Percentiles rank a stretch among this genome's conserved stretches.
phyloP scores from a whole-genome alignment of 1,139 yeast genomes.

The Pneumocystis murina region DNA sequence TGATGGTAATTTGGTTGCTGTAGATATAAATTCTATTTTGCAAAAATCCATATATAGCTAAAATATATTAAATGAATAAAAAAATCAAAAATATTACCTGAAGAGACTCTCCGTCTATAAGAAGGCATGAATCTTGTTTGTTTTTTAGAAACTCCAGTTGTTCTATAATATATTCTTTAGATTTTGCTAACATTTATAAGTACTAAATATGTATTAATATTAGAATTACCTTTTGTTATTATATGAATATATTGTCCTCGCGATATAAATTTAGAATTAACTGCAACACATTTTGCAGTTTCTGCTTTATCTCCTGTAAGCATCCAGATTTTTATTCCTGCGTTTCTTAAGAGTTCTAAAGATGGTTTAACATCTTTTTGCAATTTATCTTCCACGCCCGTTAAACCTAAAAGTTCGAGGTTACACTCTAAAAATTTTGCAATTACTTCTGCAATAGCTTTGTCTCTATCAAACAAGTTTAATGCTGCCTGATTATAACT shows the following conservation, averaged over 20 bases:
- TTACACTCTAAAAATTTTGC: conserved; percentile 62
- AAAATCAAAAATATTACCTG: conserved; percentile 20
- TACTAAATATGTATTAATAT: conserved; percentile 21
- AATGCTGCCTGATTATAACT: conserved; percentile 45
- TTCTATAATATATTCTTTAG: conserved; percentile 50
- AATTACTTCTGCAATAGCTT: conserved; percentile 56
- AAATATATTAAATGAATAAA: not conserved
- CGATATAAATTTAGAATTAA: conserved; percentile 78
- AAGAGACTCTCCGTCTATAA: conserved; percentile 89
- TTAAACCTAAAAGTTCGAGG: conserved; percentile 73
- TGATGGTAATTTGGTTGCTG: conserved; percentile 67
- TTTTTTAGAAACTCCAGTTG: conserved; percentile 53
- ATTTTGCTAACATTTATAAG: conserved; percentile 6
- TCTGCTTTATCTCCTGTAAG: conserved; percentile 97
- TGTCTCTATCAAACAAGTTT: conserved; percentile 65
- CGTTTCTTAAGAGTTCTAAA: conserved; percentile 80
- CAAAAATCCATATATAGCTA: conserved; percentile 43
- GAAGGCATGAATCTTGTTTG: conserved; percentile 57
- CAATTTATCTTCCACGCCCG: conserved; percentile 94
- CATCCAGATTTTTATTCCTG: conserved; percentile 98
- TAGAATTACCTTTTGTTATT: conserved; percentile 39
- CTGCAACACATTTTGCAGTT: conserved; percentile 92
- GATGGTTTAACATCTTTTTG: conserved; percentile 86
- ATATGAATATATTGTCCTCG: conserved; percentile 90
- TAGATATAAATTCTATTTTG: conserved; percentile 56